Evolutionary conservation across 306 rosid species (phyloP), one percentile per base, ranked within the genome.

Genomic region (Prosopis cineraria): DNA sequence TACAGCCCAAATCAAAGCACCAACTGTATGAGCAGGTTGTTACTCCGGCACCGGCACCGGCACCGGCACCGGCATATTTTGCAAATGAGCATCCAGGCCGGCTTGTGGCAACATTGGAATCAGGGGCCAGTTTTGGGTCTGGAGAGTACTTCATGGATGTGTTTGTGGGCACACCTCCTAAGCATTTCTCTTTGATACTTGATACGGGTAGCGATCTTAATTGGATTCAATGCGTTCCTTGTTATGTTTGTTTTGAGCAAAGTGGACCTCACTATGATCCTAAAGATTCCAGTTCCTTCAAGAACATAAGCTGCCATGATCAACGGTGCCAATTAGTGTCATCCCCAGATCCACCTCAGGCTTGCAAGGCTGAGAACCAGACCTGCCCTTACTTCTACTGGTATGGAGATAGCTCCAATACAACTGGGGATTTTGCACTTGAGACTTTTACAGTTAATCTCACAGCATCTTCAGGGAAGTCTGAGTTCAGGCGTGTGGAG

Each of bases 91-190:
- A 82, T 44, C 80, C 94, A 0, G 86, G 91, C 30, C 91, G 86
- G 84, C 91, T 96, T 41, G 85, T 89, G 85, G 98, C 98, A 16
- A 95, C 98, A 24, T 78, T 95, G 87, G 96, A 75, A 81, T 96
- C 99, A 2, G 99, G 99, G n/a, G 98, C 91, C 29, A 92, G 90
- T 50, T 92, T 90, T 58, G 99, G 99, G 37, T 96, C 99, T 6
- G 99, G 99, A 25, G 99, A 96, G 71, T 96, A 96, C 72, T 96
- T 96, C 87, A 93, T 96, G 89, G 99, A 96, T 79, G 99, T 96
- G 68, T 90, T 96, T 78, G 68, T 96, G 17, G 99, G 99, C 24
- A 93, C 98, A 39, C 99, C 99, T 37, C 95, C 98, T 12, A 93
- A 88, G 81, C 99, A 93, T 56, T 90, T 87, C 80, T 91, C 97